These are phyloP conservation scores for Cicer bijugum DNA, from an alignment of 306 rosid genomes.

Conservation along the genomic window DNA sequence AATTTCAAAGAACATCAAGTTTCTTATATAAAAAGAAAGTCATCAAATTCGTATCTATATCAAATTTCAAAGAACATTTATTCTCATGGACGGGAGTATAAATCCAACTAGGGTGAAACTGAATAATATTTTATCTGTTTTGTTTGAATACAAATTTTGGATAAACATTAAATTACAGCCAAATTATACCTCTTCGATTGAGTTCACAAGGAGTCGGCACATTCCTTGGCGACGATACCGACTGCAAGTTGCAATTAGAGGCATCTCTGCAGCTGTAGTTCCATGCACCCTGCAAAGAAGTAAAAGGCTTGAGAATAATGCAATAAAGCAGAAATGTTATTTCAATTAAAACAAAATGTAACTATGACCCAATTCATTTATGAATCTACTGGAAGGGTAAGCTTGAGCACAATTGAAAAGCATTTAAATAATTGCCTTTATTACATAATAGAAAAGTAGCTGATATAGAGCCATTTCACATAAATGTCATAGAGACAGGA, in stretches of 20 bases:
- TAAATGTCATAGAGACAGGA: conserved; percentile 8
- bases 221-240: conserved; percentile 90
- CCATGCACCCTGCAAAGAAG: conserved; percentile 82
- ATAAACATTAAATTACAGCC: conserved; percentile 37
- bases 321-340: conserved; percentile 16
- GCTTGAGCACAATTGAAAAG: conserved; percentile 22
- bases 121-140: conserved; percentile 2
- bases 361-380: conserved; percentile 22
- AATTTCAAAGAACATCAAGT: conserved; percentile 12
- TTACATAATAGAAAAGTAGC: conserved; percentile 29
- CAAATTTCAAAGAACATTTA: conserved; percentile 18
- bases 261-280: conserved; percentile 90
- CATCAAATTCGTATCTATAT: not conserved
- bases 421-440: conserved; percentile 31
- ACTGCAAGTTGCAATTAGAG: conserved; percentile 96
- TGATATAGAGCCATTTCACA: conserved; percentile 13
- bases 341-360: conserved; percentile 11
- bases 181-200: conserved; percentile 78
- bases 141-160: conserved; percentile 16
- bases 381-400: conserved; percentile 39
- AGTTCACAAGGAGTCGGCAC: conserved; percentile 83
- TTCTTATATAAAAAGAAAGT: conserved; percentile 4
- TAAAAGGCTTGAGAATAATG: conserved; percentile 33
- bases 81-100: conserved; percentile 19
- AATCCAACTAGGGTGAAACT: conserved; percentile 9